Conservation (phyloP, 2,329 filamentous ascomycete species). For the Emmonsiellopsis sp. region DNA sequence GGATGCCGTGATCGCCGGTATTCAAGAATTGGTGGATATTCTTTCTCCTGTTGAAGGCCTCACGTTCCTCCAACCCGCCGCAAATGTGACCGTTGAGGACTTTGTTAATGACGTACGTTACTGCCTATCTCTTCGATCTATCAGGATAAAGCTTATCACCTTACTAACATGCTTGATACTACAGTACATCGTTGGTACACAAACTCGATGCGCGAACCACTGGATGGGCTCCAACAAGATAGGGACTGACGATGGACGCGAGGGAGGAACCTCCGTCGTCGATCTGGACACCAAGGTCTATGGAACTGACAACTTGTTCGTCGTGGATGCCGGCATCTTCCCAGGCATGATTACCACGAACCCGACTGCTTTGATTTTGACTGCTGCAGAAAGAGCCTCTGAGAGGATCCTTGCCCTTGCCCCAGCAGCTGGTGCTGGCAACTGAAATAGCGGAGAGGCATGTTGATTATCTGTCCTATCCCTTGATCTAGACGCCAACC, state of each 20-base stretch:
- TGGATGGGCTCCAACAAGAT: slow-evolving; percentile 50
- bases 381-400: slow-evolving; percentile 53
- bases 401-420: slow-evolving; percentile 39
- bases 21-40: slow-evolving; percentile 50
- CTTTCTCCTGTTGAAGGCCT: slow-evolving; percentile 47
- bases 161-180: slow-evolving; percentile 33
- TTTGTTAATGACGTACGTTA: slow-evolving; percentile 40
- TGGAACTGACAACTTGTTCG: slow-evolving; percentile 58
- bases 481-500: no score
- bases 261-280: slow-evolving; percentile 50
- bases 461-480: no score
- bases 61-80: slow-evolving; percentile 46
- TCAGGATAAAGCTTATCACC: no score
- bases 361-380: slow-evolving; percentile 55
- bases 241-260: slow-evolving; percentile 46
- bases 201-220: slow-evolving; percentile 39
- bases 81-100: slow-evolving; percentile 43
- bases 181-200: slow-evolving; percentile 14
- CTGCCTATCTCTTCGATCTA: slow-evolving; percentile 4
- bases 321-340: slow-evolving; percentile 60
- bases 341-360: slow-evolving; percentile 61
- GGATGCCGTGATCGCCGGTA: slow-evolving; percentile 50
- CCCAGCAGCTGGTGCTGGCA: no score
- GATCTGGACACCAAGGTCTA: slow-evolving; percentile 56
- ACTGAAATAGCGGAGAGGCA: no score